Evolutionary conservation across 2,329 filamentous ascomycete species (phyloP), one percentile per base, ranked within the genome.

Genomic region (Lithohypha guttulata): DNA sequence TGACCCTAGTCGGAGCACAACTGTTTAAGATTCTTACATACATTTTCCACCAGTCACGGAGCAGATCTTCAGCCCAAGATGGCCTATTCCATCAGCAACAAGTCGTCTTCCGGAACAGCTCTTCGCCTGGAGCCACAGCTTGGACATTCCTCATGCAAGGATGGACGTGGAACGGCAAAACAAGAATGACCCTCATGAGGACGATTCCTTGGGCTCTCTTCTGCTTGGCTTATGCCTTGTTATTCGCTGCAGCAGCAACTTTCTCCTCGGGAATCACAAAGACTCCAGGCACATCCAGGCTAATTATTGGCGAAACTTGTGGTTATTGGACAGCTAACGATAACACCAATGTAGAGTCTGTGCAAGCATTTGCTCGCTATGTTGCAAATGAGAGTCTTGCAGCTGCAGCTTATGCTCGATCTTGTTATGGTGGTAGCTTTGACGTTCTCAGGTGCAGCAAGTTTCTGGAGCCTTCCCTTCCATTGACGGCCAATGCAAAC

Each of bases 201-300:
- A 25, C 50, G 4, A 8, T 56, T 2, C 54, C 55, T 0, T 32
- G 55, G n/a, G 31, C 52, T 2, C 13, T 54, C 3, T 35, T 55
- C 10, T 50, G 49, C 3, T 4, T 53, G 3, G 9, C 50, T 6
- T 47, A 53, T 32, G 29, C 54, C 5, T 22, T 42, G 1, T 33
- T 49, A 3, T 57, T 57, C 21, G 49, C 39, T 6, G 39, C 52
- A 3, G 51, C 55, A 21, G 52, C 55, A 35, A 47, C 60, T 4
- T 55, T 60, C 35, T 59, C 58, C 2, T 58, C 57, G 0, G 50
- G 51, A 10, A 49, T 61, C 23, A 52, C 55, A 2, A 54, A 53
- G 10, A 42, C 47, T 10, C 45, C 50, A 1, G 55, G 55, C 1
- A 54, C 58, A 19, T 52, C 60, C 33, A 51, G 55, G 2, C 45